phyloP scores from a whole-genome alignment of 331 rosid species.

The Stylosanthes scabra region DNA sequence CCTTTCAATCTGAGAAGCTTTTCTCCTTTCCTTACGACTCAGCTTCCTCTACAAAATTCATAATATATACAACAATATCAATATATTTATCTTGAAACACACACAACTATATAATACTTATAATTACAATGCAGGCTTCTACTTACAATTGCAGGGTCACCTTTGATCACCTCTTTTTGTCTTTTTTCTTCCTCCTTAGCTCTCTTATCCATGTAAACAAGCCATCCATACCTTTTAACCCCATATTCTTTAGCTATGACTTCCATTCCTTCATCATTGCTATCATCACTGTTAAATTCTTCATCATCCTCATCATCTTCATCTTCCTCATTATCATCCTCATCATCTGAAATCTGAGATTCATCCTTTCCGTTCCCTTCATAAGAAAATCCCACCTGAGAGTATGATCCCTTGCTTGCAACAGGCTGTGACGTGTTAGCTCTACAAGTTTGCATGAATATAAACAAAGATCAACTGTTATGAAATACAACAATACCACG shows the following conservation, averaged over 20 bases:
- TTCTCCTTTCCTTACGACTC: slow-evolving; percentile 98
- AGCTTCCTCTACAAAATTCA: slow-evolving; percentile 75
- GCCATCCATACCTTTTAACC: slow-evolving; percentile 96
- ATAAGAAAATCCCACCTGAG: slow-evolving; percentile 96
- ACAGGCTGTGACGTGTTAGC: slow-evolving; percentile 76
- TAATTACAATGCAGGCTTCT: slow-evolving; percentile 22
- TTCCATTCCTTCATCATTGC: slow-evolving; percentile 98
- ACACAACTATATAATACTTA: slow-evolving; percentile 4
- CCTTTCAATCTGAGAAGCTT: slow-evolving; percentile 96
- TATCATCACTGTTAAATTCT: slow-evolving; percentile 94
- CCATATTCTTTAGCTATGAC: slow-evolving; percentile 93
- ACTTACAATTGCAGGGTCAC: slow-evolving; percentile 98
- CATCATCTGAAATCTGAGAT: slow-evolving; percentile 72
- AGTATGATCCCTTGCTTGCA: slow-evolving; percentile 84
- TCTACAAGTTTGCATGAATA: slow-evolving; percentile 53
- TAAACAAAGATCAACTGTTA: slow-evolving; percentile 31
- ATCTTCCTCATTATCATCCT: slow-evolving; percentile 80
- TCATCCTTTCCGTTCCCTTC: slow-evolving; percentile 91
- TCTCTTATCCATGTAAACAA: slow-evolving; percentile 97
- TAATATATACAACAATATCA: slow-evolving; percentile 20
- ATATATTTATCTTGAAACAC: slow-evolving; percentile 11
- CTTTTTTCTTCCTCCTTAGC: slow-evolving; percentile 97
- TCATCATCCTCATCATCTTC: slow-evolving; percentile 89
- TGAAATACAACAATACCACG: slow-evolving; percentile 4
- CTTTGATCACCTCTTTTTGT: slow-evolving; percentile 96